Evolutionary conservation across 352 stramenopile genomes (phyloP).

Genomic region (Peronospora destructor): DNA sequence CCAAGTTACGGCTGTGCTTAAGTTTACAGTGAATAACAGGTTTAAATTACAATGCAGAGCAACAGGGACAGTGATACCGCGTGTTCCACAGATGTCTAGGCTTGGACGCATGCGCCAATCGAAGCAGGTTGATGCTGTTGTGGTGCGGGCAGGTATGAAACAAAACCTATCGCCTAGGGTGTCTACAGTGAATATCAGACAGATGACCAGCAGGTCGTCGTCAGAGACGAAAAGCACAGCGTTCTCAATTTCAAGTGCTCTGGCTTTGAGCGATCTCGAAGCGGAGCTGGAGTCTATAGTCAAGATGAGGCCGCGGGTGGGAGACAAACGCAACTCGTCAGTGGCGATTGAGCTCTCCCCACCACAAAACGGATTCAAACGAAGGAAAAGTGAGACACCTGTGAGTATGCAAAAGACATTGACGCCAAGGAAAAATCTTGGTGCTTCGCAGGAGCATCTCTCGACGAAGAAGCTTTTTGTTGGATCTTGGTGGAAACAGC

Average conservation of each 20-base stretch:
- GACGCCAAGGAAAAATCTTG: constrained; percentile 9
- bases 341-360: constrained; percentile 42
- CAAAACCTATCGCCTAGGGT: constrained; percentile 4
- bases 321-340: constrained; percentile 31
- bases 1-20: constrained; percentile 38
- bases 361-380: constrained; percentile 24
- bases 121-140: constrained; percentile 1
- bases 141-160: constrained; percentile 5
- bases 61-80: constrained; percentile 23
- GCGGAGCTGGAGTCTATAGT: constrained; percentile 15
- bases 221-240: constrained; percentile 3
- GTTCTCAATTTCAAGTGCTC: constrained; percentile 7
- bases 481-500: constrained; percentile 71
- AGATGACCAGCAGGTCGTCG: neutral
- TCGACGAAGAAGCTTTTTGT: constrained; percentile 22
- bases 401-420: constrained; percentile 5
- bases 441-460: neutral
- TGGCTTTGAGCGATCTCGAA: constrained; percentile 7
- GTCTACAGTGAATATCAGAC: constrained; percentile 2
- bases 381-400: constrained; percentile 20
- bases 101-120: constrained; percentile 17
- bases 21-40: constrained; percentile 60
- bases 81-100: constrained; percentile 19
- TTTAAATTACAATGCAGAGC: constrained; percentile 48
- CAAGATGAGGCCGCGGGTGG: constrained; percentile 10